Evolutionary conservation across 371 early-diverging fungal genomes (phyloP).

Genomic region (Apophysomyces ossiformis): DNA sequence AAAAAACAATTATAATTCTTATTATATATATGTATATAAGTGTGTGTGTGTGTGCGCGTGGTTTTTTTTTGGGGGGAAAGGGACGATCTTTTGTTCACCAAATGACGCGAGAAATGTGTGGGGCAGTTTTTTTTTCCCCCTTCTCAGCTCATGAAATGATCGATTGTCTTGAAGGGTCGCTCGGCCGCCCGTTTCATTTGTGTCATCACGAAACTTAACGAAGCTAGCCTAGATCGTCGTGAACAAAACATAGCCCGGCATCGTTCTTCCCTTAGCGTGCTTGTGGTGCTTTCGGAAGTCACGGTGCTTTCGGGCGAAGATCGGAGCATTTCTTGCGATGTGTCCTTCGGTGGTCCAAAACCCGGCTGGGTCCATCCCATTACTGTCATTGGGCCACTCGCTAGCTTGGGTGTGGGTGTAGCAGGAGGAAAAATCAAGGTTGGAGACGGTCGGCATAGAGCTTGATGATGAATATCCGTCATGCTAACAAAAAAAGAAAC

Average conservation of each 20-base stretch:
- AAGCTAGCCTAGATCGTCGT: not conserved
- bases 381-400: not conserved
- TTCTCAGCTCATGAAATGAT: conserved; percentile 20
- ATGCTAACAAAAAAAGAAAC: not conserved
- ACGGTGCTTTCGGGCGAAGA: not conserved
- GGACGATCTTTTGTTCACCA: no score
- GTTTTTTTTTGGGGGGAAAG: no score
- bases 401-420: not conserved
- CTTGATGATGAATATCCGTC: conserved; percentile 8
- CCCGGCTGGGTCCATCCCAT: not conserved
- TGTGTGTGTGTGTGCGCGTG: no score
- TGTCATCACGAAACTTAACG: not conserved
- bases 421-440: conserved; percentile 1
- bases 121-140: not conserved
- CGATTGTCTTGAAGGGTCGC: conserved; percentile 27
- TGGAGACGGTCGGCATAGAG: conserved; percentile 1
- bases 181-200: conserved; percentile 25
- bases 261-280: not conserved
- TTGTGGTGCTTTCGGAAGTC: not conserved
- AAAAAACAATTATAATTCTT: no score
- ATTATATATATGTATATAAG: no score
- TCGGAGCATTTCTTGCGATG: not conserved
- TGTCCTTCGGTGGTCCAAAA: not conserved
- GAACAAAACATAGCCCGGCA: not conserved
- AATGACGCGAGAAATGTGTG: not conserved